These are phyloP conservation scores for Penicillium crystallinum DNA, from an alignment of 495 filamentous ascomycete species.

Conservation along the genomic window DNA sequence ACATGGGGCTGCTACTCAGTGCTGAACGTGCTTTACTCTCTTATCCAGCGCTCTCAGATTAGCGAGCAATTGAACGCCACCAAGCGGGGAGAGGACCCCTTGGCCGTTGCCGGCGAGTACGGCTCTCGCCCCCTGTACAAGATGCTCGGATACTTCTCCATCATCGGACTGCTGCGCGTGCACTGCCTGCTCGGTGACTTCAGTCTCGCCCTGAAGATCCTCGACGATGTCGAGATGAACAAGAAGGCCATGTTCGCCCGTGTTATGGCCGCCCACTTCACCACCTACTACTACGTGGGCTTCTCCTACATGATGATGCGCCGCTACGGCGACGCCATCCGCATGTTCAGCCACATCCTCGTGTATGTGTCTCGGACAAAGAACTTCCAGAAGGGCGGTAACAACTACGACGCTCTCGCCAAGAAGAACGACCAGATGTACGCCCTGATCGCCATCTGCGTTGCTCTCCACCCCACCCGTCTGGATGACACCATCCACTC, in stretches of 20 bases:
- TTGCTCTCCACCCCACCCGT: conserved; percentile 92
- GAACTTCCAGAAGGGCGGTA: conserved; percentile 97
- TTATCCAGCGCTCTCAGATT: conserved; percentile 97
- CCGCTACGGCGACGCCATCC: conserved; percentile 96
- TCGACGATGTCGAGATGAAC: conserved; percentile 98
- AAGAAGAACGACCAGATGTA: conserved; percentile 99
- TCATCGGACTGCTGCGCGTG: conserved; percentile 92
- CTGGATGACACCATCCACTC: conserved; percentile 99
- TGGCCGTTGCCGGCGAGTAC: conserved; percentile 85
- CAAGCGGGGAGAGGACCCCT: conserved; percentile 85
- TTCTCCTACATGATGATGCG: conserved; percentile 99
- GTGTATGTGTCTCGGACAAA: conserved; percentile 98
- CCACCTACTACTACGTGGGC: conserved; percentile 99
- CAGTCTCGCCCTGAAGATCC: conserved; percentile 94
- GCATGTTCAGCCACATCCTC: conserved; percentile 99
- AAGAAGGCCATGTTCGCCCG: conserved; percentile 99
- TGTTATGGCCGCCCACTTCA: conserved; percentile 99
- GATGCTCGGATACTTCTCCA: conserved; percentile 98
- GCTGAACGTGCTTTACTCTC: conserved; percentile 96
- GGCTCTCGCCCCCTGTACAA: conserved; percentile 88
- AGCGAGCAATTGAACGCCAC: conserved; percentile 92
- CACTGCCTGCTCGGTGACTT: conserved; percentile 97
- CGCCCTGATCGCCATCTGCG: conserved; percentile 95
- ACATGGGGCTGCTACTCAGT: conserved; percentile 99
- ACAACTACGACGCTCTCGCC: conserved; percentile 93